Evolutionary conservation across 2,329 filamentous ascomycete genomes (phyloP).

Genomic region (Colletotrichum falcatum): DNA sequence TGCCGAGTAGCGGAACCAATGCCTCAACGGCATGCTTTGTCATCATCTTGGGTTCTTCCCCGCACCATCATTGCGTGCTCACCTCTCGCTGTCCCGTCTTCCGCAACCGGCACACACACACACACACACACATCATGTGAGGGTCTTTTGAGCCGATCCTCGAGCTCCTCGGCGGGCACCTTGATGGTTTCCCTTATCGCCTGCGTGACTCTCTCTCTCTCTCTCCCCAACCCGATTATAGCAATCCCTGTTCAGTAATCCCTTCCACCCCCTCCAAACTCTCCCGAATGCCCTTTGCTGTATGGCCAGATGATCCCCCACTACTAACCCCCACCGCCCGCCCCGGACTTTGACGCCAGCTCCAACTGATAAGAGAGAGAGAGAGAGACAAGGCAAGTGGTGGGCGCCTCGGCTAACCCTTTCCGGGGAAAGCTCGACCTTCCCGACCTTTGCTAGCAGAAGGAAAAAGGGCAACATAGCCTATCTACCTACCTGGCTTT

Average conservation of each 20-base stretch:
- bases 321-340: not conserved
- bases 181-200: conserved; percentile 22
- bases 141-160: conserved; percentile 1
- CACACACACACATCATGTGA: conserved; percentile 20
- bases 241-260: conserved; percentile 24
- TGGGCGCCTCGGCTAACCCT: not conserved
- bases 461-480: conserved; percentile 8
- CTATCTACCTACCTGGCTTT: too few species aligned
- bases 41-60: not conserved
- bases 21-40: not conserved
- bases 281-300: conserved; percentile 16
- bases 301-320: conserved; percentile 23
- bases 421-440: conserved; percentile 30
- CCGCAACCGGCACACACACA: not conserved
- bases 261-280: conserved; percentile 1
- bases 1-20: not conserved
- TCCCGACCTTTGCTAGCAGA: conserved; percentile 1
- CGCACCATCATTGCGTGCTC: not conserved
- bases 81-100: too few species aligned
- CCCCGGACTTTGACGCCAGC: conserved; percentile 10
- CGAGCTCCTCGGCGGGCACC: conserved; percentile 16
- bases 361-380: conserved; percentile 36
- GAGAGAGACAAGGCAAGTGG: conserved; percentile 11
- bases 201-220: conserved; percentile 23
- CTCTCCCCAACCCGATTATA: conserved; percentile 1